Percentiles rank a stretch among this genome's conserved stretches.
Evolutionary conservation across 768 basidiomycete genomes (phyloP).

Genomic region (Lentinula aciculospora): DNA sequence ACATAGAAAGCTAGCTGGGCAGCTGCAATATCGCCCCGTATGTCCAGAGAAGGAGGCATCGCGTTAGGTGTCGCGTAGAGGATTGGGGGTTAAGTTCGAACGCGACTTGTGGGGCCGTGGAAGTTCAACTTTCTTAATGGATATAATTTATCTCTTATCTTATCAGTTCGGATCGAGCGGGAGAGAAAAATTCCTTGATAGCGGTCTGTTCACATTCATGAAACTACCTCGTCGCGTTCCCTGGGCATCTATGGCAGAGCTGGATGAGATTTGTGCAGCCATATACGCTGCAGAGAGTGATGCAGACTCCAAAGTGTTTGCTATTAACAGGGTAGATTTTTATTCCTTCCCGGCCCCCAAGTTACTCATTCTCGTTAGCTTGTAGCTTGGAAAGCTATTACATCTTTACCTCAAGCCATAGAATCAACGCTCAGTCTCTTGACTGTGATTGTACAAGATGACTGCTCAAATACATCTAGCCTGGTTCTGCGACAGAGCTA

Average conservation of each 20-base stretch:
- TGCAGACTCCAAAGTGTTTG: slow-evolving; percentile 44
- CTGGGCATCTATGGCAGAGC: slow-evolving; percentile 64
- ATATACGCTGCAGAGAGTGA: slow-evolving; percentile 66
- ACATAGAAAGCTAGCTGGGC: slow-evolving; percentile 56
- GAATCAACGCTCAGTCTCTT: slow-evolving; percentile 67
- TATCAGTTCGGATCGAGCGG: slow-evolving; percentile 8
- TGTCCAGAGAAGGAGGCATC: slow-evolving; percentile 23
- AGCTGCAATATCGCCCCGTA: slow-evolving; percentile 48
- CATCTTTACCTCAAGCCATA: slow-evolving; percentile 74
- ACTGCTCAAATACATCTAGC: slow-evolving; percentile 21
- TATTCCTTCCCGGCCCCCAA: background rate
- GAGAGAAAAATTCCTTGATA: slow-evolving; percentile 16
- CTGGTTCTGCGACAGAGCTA: slow-evolving; percentile 71
- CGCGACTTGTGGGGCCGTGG: background rate
- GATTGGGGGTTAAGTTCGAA: background rate
- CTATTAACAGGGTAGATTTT: slow-evolving; percentile 58
- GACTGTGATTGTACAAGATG: slow-evolving; percentile 54
- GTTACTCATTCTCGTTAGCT: slow-evolving; percentile 36
- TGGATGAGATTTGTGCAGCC: slow-evolving; percentile 73
- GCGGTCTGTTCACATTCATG: slow-evolving; percentile 30
- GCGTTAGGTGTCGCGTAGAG: background rate
- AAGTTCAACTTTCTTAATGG: slow-evolving; percentile 8
- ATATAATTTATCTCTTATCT: background rate
- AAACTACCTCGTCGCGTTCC: slow-evolving; percentile 75
- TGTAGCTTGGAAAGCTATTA: slow-evolving; percentile 74